Evolutionary conservation across 495 filamentous ascomycete genomes (phyloP).

Genomic region (Podospora pseudoanserina): DNA sequence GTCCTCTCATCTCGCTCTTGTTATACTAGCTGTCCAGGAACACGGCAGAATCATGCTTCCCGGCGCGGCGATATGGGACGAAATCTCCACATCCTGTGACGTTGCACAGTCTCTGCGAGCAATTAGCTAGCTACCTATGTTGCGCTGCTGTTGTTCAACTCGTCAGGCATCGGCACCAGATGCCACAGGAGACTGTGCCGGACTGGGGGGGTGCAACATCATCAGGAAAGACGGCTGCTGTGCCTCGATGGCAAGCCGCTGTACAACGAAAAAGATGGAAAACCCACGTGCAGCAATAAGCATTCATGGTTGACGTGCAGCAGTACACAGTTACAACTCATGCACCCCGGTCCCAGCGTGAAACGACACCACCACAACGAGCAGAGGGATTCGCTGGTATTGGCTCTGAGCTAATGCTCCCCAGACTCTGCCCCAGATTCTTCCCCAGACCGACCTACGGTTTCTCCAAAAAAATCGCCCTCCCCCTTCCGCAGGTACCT

Average conservation of each 20-base stretch:
- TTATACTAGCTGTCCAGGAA: background rate
- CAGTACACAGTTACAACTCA: slow-evolving; percentile 20
- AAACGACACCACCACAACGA: slow-evolving; percentile 26
- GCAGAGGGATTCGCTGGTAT: background rate
- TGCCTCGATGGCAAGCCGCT: slow-evolving; percentile 25
- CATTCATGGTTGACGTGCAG: slow-evolving; percentile 29
- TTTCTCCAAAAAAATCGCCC: slow-evolving; percentile 28
- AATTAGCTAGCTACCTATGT: slow-evolving; percentile 20
- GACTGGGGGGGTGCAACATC: slow-evolving; percentile 24
- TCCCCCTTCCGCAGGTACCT: slow-evolving; percentile 13
- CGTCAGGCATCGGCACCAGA: slow-evolving; percentile 23
- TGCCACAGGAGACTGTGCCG: slow-evolving; percentile 1
- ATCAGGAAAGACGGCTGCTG: slow-evolving; percentile 31
- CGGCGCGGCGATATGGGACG: background rate
- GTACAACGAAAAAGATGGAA: slow-evolving; percentile 22
- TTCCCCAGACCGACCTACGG: slow-evolving; percentile 9
- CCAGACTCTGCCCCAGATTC: slow-evolving; percentile 13
- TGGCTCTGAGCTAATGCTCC: slow-evolving; percentile 13
- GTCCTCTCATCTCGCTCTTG: slow-evolving; percentile 20
- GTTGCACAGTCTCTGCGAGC: slow-evolving; percentile 16
- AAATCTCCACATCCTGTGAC: slow-evolving; percentile 16
- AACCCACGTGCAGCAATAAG: slow-evolving; percentile 24
- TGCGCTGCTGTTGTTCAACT: slow-evolving; percentile 3
- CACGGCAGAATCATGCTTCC: slow-evolving; percentile 8
- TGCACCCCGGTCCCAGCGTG: slow-evolving; percentile 32